A percentile compares a stretch with the other conserved stretches of the same genome.
These are phyloP conservation scores for Coniochaeta hoffmannii DNA, from an alignment of 2,329 filamentous ascomycete genomes.

Conservation along the genomic window DNA sequence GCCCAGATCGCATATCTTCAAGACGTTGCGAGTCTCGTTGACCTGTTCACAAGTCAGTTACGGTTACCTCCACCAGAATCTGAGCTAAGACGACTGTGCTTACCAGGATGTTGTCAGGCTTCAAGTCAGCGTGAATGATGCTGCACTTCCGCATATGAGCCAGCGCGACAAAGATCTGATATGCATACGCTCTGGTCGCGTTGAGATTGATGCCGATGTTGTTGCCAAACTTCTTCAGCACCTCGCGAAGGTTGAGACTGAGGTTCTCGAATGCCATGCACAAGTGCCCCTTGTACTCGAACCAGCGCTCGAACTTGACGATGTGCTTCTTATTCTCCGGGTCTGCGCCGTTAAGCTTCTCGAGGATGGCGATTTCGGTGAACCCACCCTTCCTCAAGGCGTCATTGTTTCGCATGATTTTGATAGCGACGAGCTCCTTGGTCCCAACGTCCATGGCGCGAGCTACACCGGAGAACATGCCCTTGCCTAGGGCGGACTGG, in stretches of 20 bases:
- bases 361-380: constrained; percentile 88
- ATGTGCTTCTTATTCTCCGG: constrained; percentile 87
- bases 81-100: constrained; percentile 12
- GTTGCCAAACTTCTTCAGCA: constrained; percentile 91
- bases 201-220: constrained; percentile 86
- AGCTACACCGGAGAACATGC: constrained; percentile 96
- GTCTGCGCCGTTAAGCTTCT: constrained; percentile 79
- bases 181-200: constrained; percentile 81
- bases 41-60: constrained; percentile 38
- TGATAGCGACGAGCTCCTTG: constrained; percentile 80
- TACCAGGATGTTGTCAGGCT: constrained; percentile 93
- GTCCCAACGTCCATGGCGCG: constrained; percentile 72
- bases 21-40: constrained; percentile 71
- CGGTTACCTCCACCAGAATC: not conserved
- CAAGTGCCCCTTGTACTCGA: constrained; percentile 90
- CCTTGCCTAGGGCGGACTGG: constrained; percentile 78
- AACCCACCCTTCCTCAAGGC: constrained; percentile 84
- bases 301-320: constrained; percentile 77
- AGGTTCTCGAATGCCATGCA: constrained; percentile 97
- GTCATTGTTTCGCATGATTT: constrained; percentile 96
- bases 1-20: constrained; percentile 95
- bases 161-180: constrained; percentile 88
- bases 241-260: constrained; percentile 85
- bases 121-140: constrained; percentile 91
- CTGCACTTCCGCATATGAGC: constrained; percentile 85